Evolutionary conservation across 2,329 filamentous ascomycete species (phyloP).

Genomic region (Fusarium domesticum): DNA sequence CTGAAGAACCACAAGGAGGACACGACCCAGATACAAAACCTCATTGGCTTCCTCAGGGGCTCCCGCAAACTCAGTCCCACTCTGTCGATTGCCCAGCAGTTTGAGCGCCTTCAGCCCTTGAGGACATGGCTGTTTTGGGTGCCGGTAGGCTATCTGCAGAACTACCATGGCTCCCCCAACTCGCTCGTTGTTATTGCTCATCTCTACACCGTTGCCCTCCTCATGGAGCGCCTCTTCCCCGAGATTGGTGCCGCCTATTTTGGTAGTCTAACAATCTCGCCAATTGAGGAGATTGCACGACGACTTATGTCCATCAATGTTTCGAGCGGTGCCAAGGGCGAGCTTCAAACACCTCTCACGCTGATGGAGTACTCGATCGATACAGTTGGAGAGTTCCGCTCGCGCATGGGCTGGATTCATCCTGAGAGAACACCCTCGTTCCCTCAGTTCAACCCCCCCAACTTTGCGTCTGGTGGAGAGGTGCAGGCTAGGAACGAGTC

Average conservation of each 20-base stretch:
- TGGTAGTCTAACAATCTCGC: conserved; percentile 71
- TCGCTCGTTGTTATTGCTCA: conserved; percentile 83
- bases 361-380: conserved; percentile 73
- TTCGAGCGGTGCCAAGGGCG: conserved; percentile 53
- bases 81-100: conserved; percentile 76
- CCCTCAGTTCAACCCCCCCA: conserved; percentile 57
- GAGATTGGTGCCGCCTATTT: conserved; percentile 89
- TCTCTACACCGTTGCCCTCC: conserved; percentile 84
- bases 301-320: conserved; percentile 68
- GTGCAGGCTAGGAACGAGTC: conserved; percentile 41
- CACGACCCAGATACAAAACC: conserved; percentile 63
- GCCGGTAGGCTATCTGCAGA: conserved; percentile 78
- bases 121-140: conserved; percentile 96
- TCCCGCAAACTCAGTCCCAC: conserved; percentile 68
- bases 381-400: conserved; percentile 65
- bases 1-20: conserved; percentile 69
- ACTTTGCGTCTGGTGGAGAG: conserved; percentile 50
- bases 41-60: conserved; percentile 70
- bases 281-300: conserved; percentile 82
- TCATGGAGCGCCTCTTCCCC: conserved; percentile 87
- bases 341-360: conserved; percentile 58
- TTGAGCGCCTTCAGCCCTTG: conserved; percentile 82
- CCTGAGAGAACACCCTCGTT: conserved; percentile 59
- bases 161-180: conserved; percentile 70
- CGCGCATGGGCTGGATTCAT: conserved; percentile 64